Percentiles rank a stretch among this genome's conserved stretches.
Evolutionary conservation across 2,329 filamentous ascomycete species (phyloP).

Genomic region (Aspergillus cejpii): DNA sequence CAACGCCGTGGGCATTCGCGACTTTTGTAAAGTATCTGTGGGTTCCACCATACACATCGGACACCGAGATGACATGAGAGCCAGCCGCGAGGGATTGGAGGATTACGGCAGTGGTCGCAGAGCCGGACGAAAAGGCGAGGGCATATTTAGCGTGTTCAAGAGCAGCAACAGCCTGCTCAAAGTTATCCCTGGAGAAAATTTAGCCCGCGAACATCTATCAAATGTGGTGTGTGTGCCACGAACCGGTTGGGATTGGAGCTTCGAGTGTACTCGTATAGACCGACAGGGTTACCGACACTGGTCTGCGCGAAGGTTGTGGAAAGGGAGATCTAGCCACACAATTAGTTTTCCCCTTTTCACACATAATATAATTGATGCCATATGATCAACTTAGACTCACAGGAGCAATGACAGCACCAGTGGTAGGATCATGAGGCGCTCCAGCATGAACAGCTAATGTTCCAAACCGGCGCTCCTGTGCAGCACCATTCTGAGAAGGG

Average conservation of each 20-base stretch:
- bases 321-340: constrained; percentile 63
- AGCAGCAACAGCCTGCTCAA: constrained; percentile 83
- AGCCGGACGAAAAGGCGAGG: constrained; percentile 89
- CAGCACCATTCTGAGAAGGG: constrained; percentile 39
- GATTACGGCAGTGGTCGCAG: constrained; percentile 85
- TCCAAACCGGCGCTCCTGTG: constrained; percentile 74
- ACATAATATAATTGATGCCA: neutral
- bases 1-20: constrained; percentile 84
- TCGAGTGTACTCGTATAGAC: constrained; percentile 85
- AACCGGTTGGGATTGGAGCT: constrained; percentile 85
- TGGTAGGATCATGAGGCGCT: constrained; percentile 79
- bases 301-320: constrained; percentile 96
- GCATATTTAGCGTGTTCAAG: constrained; percentile 90
- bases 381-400: constrained; percentile 35
- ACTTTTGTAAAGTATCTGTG: constrained; percentile 99
- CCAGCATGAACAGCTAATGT: constrained; percentile 94
- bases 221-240: constrained; percentile 11
- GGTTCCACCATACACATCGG: constrained; percentile 95
- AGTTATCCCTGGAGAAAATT: constrained; percentile 60
- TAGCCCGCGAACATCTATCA: constrained; percentile 5
- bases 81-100: constrained; percentile 86
- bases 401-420: constrained; percentile 90
- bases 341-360: neutral
- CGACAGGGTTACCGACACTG: constrained; percentile 77
- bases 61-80: constrained; percentile 91